phyloP scores from a whole-genome alignment of 2,329 filamentous ascomycete species.

The Eutypa lata region DNA sequence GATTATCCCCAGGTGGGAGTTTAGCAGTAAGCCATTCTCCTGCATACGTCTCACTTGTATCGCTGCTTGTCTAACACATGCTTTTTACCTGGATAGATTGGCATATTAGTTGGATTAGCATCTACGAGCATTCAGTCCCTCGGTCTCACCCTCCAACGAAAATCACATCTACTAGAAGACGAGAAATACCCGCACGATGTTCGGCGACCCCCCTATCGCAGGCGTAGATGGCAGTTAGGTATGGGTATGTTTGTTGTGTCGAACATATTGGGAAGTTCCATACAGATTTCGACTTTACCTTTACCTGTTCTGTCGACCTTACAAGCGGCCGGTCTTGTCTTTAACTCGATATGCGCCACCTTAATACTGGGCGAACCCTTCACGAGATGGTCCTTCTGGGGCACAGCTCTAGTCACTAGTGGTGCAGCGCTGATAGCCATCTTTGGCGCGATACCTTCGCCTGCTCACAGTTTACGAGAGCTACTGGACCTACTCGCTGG shows the following conservation, averaged over 20 bases:
- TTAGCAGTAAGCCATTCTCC: constrained; percentile 19
- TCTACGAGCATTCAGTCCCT: constrained; percentile 95
- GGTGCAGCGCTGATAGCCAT: constrained; percentile 91
- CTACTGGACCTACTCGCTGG: constrained; percentile 72
- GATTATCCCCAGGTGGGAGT: constrained; percentile 71
- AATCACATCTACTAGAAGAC: constrained; percentile 97
- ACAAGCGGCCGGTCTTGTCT: constrained; percentile 92
- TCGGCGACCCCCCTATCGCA: constrained; percentile 81
- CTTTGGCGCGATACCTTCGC: constrained; percentile 91
- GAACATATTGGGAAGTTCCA: constrained; percentile 90
- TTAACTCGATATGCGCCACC: constrained; percentile 97
- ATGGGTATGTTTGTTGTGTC: constrained; percentile 97
- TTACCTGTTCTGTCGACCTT: constrained; percentile 91
- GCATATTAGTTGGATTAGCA: constrained; percentile 86
- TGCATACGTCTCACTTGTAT: constrained; percentile 2
- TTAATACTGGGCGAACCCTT: constrained; percentile 91
- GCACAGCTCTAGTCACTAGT: constrained; percentile 80
- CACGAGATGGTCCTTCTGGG: constrained; percentile 86
- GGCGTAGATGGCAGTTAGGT: constrained; percentile 91
- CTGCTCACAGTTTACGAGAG: constrained; percentile 82
- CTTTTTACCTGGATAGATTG: constrained; percentile 56
- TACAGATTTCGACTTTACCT: constrained; percentile 95
- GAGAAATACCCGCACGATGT: constrained; percentile 78
- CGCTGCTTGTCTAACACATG: constrained; percentile 20
- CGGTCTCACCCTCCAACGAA: constrained; percentile 91